phyloP scores from a whole-genome alignment of 1,284 basidiomycete genomes.

The Marasmius fiardii region DNA sequence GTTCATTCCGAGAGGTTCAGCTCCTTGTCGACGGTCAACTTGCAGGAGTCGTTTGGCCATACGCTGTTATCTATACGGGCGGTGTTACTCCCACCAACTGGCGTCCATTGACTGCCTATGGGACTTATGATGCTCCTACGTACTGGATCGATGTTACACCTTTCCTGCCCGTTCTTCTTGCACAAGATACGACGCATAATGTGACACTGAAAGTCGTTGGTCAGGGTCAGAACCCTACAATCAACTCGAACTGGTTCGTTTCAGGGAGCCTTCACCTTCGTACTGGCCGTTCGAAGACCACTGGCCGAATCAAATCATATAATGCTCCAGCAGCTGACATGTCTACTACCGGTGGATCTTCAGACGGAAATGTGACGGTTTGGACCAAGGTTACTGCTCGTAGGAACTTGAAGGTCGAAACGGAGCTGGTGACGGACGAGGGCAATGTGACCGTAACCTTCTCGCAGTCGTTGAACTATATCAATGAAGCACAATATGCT shows the following conservation, averaged over 20 bases:
- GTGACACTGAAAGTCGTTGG: slow-evolving; percentile 39
- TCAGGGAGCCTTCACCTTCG: slow-evolving; percentile 38
- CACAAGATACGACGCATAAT: slow-evolving; percentile 29
- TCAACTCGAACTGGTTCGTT: slow-evolving; percentile 43
- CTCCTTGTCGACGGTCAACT: slow-evolving; percentile 41
- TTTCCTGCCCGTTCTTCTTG: slow-evolving; percentile 39
- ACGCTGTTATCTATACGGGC: slow-evolving; percentile 47
- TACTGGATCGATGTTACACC: slow-evolving; percentile 48
- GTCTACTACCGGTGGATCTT: slow-evolving; percentile 26
- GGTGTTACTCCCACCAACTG: slow-evolving; percentile 45
- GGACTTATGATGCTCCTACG: slow-evolving; percentile 44
- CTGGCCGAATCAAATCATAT: slow-evolving; percentile 33
- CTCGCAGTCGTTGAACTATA: slow-evolving; percentile 40
- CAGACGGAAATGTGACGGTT: slow-evolving; percentile 30
- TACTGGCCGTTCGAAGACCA: slow-evolving; percentile 31
- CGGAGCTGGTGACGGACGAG: slow-evolving; percentile 43
- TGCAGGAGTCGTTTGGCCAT: slow-evolving; percentile 45
- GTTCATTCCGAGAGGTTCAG: slow-evolving; percentile 46
- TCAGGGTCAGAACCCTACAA: slow-evolving; percentile 33
- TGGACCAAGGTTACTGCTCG: slow-evolving; percentile 43
- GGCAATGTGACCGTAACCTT: slow-evolving; percentile 43
- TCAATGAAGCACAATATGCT: slow-evolving; percentile 43
- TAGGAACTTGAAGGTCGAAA: slow-evolving; percentile 40
- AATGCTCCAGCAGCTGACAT: slow-evolving; percentile 24
- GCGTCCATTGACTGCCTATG: slow-evolving; percentile 44